These are phyloP conservation scores for Vishniacozyma victoriae DNA, from an alignment of 768 basidiomycete genomes.

Conservation along the genomic window DNA sequence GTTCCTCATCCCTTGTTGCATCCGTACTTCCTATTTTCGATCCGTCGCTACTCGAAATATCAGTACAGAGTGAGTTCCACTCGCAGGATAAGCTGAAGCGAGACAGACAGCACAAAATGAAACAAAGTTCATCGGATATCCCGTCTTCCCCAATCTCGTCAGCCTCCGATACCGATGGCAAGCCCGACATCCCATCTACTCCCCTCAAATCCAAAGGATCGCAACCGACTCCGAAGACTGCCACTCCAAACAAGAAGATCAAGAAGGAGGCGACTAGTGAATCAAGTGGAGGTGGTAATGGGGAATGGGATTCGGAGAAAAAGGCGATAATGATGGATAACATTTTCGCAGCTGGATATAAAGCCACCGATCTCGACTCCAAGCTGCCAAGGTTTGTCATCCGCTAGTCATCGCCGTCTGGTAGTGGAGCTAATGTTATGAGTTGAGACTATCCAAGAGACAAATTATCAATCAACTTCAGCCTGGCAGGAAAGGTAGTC, in stretches of 20 bases:
- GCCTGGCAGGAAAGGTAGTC: background rate
- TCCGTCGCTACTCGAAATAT: too few species aligned
- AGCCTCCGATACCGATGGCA: too few species aligned
- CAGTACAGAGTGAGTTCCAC: too few species aligned
- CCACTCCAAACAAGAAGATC: background rate
- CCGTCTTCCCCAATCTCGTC: too few species aligned
- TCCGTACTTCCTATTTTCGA: too few species aligned
- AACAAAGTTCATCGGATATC: too few species aligned
- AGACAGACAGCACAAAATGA: too few species aligned
- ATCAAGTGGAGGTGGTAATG: background rate
- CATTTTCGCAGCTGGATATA: constrained; percentile 12
- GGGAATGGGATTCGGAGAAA: constrained; percentile 10
- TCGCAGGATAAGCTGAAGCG: too few species aligned
- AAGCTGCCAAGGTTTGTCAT: constrained; percentile 5
- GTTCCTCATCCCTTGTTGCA: too few species aligned
- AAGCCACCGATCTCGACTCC: constrained; percentile 8
- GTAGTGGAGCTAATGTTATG: background rate
- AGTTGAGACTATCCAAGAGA: constrained; percentile 4
- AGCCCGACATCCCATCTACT: too few species aligned
- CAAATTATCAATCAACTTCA: constrained; percentile 9
- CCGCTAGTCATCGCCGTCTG: background rate
- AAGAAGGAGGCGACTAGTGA: background rate
- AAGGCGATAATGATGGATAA: constrained; percentile 10
- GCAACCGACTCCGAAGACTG: background rate
- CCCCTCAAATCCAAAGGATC: too few species aligned